A percentile compares a stretch with the other conserved stretches of the same genome.
These are phyloP conservation scores for Effrenium voratum DNA, from an alignment of 73 alveolate genomes.

Conservation along the genomic window DNA sequence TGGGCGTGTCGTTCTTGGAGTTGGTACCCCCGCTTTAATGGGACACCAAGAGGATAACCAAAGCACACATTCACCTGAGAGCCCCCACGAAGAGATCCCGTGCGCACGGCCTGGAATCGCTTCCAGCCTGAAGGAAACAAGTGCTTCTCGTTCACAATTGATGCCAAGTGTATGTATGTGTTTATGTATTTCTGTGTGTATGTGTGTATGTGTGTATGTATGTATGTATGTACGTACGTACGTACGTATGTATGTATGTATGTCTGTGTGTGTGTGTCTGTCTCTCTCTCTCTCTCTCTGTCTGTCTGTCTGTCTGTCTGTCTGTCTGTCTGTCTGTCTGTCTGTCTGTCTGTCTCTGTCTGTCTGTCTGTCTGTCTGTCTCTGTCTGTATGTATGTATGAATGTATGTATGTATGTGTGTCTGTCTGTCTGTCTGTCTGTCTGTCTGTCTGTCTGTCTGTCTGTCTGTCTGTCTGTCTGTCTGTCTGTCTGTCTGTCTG, in stretches of 20 bases:
- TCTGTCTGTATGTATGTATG: too few species aligned
- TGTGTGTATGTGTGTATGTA: not conserved
- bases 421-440: not conserved
- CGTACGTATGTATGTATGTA: not conserved
- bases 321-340: not conserved
- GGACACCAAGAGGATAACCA: not conserved
- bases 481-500: too few species aligned
- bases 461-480: too few species aligned
- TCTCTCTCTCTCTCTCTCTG: not conserved
- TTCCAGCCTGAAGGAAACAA: not conserved
- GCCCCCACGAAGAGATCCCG: not conserved
- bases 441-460: not conserved
- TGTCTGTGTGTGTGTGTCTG: not conserved
- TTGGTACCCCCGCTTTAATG: not conserved
- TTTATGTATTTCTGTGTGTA: not conserved
- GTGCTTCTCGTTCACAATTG: not conserved
- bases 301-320: not conserved
- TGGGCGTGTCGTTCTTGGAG: not conserved
- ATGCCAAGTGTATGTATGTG: not conserved
- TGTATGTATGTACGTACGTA: not conserved
- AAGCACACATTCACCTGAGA: not conserved
- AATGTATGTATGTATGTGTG: too few species aligned
- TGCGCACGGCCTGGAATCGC: conserved; percentile 5
- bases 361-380: too few species aligned
- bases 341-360: not conserved